These are phyloP conservation scores for Candida coleopterorum DNA, from an alignment of 805 yeast genomes.

Conservation along the genomic window DNA sequence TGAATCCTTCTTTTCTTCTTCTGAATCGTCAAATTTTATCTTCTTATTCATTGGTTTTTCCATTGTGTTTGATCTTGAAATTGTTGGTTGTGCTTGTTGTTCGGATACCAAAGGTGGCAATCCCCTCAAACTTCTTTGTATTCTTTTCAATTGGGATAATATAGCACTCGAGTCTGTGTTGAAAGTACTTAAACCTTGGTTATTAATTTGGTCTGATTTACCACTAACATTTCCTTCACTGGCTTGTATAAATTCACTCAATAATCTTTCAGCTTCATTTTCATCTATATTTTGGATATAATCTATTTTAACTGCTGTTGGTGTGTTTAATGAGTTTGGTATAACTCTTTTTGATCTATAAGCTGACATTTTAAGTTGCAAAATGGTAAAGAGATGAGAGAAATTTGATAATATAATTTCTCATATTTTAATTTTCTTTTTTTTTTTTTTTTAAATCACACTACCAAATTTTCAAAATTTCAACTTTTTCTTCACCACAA, in stretches of 20 bases:
- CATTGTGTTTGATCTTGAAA: slow-evolving; percentile 15
- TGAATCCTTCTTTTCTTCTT: slow-evolving; percentile 16
- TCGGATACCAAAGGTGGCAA: slow-evolving; percentile 53
- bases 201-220: slow-evolving; percentile 19
- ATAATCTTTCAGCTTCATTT: slow-evolving; percentile 41
- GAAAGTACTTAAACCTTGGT: slow-evolving; percentile 20
- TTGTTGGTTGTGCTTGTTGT: slow-evolving; percentile 23
- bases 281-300: slow-evolving; percentile 25
- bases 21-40: slow-evolving; percentile 23
- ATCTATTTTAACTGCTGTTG: slow-evolving; percentile 37
- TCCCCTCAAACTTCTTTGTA: slow-evolving; percentile 76
- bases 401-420: too few species aligned
- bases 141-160: slow-evolving; percentile 60
- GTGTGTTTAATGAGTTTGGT: slow-evolving; percentile 44
- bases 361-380: slow-evolving; percentile 19
- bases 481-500: not conserved
- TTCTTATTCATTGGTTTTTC: slow-evolving; percentile 16
- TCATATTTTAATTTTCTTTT: too few species aligned
- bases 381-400: slow-evolving; percentile 1
- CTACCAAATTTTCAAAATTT: slow-evolving; percentile 5
- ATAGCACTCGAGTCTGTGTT: slow-evolving; percentile 26
- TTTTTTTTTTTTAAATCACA: not conserved
- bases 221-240: slow-evolving; percentile 29
- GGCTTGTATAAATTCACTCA: slow-evolving; percentile 39
- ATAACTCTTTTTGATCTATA: slow-evolving; percentile 38